phyloP scores from a whole-genome alignment of 2,329 filamentous ascomycete species.

The Aspergillus persii region DNA sequence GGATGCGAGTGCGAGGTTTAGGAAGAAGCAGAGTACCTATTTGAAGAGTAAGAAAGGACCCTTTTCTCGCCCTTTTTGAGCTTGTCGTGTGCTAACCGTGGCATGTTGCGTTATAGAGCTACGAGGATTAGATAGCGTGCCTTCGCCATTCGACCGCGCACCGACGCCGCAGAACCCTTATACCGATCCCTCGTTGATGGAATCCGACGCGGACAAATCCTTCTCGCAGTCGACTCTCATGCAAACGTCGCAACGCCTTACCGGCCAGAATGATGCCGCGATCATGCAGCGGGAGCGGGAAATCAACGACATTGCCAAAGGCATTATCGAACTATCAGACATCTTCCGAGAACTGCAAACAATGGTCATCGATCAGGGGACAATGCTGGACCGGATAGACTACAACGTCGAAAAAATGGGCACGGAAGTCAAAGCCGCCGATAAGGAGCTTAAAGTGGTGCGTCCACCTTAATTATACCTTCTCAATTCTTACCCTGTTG shows the following conservation, averaged over 20 bases:
- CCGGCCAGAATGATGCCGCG: constrained; percentile 68
- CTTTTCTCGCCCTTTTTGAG: background rate
- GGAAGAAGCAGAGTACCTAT: constrained; percentile 97
- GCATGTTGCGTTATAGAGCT: constrained; percentile 55
- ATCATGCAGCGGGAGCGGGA: constrained; percentile 93
- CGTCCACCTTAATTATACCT: constrained; percentile 17
- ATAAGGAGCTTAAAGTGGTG: constrained; percentile 83
- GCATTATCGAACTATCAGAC: constrained; percentile 94
- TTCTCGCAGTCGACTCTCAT: constrained; percentile 88
- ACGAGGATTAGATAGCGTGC: constrained; percentile 66
- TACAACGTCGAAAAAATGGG: constrained; percentile 97
- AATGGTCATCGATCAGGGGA: constrained; percentile 93
- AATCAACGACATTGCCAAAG: constrained; percentile 96
- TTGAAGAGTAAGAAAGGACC: constrained; percentile 68
- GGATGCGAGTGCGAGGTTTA: constrained; percentile 85
- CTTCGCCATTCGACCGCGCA: constrained; percentile 50
- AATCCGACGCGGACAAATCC: constrained; percentile 89
- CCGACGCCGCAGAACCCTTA: constrained; percentile 62
- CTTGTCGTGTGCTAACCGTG: constrained; percentile 11
- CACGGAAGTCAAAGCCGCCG: constrained; percentile 87
- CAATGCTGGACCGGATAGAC: constrained; percentile 89
- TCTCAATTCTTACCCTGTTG: background rate
- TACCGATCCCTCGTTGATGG: constrained; percentile 81
- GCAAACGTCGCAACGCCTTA: constrained; percentile 63
- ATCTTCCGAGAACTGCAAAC: constrained; percentile 94